These are phyloP conservation scores for Aspergillus cristatus DNA, from an alignment of 495 filamentous ascomycete species.

Conservation along the genomic window DNA sequence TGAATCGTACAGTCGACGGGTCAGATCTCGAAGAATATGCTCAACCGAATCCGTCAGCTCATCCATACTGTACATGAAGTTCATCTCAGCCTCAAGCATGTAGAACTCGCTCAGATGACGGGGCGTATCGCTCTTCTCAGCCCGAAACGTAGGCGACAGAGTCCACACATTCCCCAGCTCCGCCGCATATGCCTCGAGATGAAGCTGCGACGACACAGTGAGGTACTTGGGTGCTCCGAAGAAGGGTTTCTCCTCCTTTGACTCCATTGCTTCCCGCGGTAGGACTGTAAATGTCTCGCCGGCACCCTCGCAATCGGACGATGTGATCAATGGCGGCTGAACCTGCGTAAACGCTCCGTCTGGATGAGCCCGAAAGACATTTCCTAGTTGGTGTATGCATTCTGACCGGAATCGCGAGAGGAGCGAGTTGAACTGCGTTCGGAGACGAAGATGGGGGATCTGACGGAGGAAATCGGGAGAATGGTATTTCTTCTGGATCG, in stretches of 20 bases:
- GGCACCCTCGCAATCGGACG: slow-evolving; percentile 94
- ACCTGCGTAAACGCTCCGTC: slow-evolving; percentile 67
- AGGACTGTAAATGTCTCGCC: slow-evolving; percentile 85
- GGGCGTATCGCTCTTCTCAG: slow-evolving; percentile 88
- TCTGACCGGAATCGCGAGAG: slow-evolving; percentile 80
- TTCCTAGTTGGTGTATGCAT: slow-evolving; percentile 65
- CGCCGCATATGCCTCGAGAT: slow-evolving; percentile 86
- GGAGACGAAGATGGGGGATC: slow-evolving; percentile 79
- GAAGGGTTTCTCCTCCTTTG: slow-evolving; percentile 44
- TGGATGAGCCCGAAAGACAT: slow-evolving; percentile 53
- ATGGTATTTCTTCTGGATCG: slow-evolving; percentile 91
- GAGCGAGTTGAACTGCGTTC: slow-evolving; percentile 71
- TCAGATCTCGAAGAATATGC: slow-evolving; percentile 58
- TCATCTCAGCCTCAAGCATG: slow-evolving; percentile 90
- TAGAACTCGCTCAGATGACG: slow-evolving; percentile 97
- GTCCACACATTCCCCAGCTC: slow-evolving; percentile 90
- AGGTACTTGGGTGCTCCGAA: slow-evolving; percentile 90
- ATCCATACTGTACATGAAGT: slow-evolving; percentile 61
- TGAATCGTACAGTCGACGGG: slow-evolving; percentile 43
- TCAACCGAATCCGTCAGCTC: slow-evolving; percentile 73
- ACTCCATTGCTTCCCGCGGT: slow-evolving; percentile 23
- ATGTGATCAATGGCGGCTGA: slow-evolving; percentile 89
- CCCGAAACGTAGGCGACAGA: slow-evolving; percentile 85
- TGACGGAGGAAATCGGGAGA: slow-evolving; percentile 80
- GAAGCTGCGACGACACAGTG: slow-evolving; percentile 89